Evolutionary conservation across 148 eudicot genomes (phyloP).

Genomic region (Rhododendron vialii): DNA sequence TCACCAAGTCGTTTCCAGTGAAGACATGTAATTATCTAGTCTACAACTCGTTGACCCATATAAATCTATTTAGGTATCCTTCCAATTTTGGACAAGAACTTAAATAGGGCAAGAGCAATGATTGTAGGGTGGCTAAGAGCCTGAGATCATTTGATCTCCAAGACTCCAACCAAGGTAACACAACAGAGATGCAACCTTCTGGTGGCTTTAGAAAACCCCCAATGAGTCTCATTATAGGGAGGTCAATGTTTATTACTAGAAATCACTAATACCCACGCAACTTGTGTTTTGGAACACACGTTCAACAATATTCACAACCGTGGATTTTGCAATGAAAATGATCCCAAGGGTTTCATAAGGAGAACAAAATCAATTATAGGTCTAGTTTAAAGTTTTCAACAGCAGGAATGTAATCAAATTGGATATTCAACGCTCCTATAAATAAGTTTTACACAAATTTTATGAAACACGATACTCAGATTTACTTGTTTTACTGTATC

Average conservation of each 20-base stretch:
- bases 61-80: no score
- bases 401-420: not conserved
- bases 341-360: not conserved
- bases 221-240: not conserved
- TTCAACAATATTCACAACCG: not conserved
- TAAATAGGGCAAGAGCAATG: not conserved
- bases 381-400: not conserved
- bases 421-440: not conserved
- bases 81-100: not conserved
- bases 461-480: not conserved
- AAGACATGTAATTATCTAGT: not conserved
- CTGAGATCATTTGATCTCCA: not conserved
- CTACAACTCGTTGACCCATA: not conserved
- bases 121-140: not conserved
- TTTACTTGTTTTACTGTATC: not conserved
- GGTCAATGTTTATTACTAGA: not conserved
- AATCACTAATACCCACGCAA: not conserved
- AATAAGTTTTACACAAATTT: not conserved
- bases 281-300: not conserved
- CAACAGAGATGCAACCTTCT: not conserved
- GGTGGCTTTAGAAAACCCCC: not conserved
- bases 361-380: not conserved
- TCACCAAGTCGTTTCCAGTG: not conserved
- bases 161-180: not conserved
- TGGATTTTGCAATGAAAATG: not conserved